Evolutionary conservation across 192 early-diverging fungal species (phyloP).

Genomic region (Entrophospora sp.): DNA sequence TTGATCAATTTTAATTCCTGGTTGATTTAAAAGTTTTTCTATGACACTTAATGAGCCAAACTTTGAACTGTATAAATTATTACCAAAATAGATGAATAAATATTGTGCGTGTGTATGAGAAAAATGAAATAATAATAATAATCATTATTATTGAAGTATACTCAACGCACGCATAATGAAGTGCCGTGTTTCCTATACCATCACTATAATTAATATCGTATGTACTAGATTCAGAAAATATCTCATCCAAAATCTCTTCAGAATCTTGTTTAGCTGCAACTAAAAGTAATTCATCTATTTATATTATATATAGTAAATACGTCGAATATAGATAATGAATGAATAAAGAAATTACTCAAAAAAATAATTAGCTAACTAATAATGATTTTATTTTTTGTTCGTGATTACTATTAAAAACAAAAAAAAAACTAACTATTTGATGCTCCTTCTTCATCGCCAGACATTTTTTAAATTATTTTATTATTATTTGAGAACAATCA

Average conservation of each 20-base stretch:
- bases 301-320: neutral
- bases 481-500: no score
- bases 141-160: conserved; percentile 8
- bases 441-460: conserved; percentile 14
- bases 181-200: conserved; percentile 53
- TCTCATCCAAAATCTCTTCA: conserved; percentile 50
- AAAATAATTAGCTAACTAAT: neutral
- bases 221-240: conserved; percentile 37
- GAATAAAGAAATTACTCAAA: no score
- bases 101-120: neutral
- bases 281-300: conserved; percentile 56
- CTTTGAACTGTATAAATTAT: conserved; percentile 30
- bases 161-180: conserved; percentile 59
- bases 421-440: conserved; percentile 10
- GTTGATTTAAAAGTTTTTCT: conserved; percentile 40
- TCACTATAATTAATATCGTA: conserved; percentile 56
- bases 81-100: neutral
- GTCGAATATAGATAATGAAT: neutral
- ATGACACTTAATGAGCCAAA: conserved; percentile 51
- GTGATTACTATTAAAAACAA: neutral
- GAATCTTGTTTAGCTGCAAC: conserved; percentile 66
- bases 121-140: neutral
- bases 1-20: conserved; percentile 47
- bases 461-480: conserved; percentile 15
- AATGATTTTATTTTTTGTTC: neutral